phyloP scores from a whole-genome alignment of 257 asterid genomes.

The Anisodus acutangulus region DNA sequence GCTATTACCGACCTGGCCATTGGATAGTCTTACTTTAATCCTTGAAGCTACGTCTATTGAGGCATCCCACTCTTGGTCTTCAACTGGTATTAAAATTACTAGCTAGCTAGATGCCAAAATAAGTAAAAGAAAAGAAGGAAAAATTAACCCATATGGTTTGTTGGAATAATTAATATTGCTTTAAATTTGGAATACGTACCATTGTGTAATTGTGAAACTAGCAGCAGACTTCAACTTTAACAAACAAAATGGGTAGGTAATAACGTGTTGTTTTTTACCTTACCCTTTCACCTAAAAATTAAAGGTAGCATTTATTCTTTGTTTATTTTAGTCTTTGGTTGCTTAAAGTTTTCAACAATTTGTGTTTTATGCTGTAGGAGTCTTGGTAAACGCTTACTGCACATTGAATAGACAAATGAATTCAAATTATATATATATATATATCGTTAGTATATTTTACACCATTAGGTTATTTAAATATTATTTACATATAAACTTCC shows the following conservation, averaged over 20 bases:
- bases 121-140: neutral
- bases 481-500: too few species aligned
- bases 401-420: too few species aligned
- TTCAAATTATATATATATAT: too few species aligned
- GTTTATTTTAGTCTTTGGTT: neutral
- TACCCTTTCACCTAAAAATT: neutral
- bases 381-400: neutral
- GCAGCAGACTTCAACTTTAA: neutral
- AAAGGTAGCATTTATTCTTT: neutral
- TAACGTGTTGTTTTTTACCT: neutral
- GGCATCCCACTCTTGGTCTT: neutral
- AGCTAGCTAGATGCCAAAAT: neutral
- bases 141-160: neutral
- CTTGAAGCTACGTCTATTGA: neutral
- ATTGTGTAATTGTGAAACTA: neutral
- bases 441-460: too few species aligned
- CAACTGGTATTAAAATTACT: neutral
- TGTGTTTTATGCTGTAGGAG: neutral
- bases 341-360: neutral
- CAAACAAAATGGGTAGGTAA: slow-evolving; percentile 13
- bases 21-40: too few species aligned
- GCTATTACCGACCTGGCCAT: neutral
- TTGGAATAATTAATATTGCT: slow-evolving; percentile 13
- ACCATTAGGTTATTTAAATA: too few species aligned
- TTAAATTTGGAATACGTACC: neutral